Percentiles rank a stretch among this genome's conserved stretches.
Conservation (phyloP, 257 asterid genomes). For the Solanum tarapatanum region DNA sequence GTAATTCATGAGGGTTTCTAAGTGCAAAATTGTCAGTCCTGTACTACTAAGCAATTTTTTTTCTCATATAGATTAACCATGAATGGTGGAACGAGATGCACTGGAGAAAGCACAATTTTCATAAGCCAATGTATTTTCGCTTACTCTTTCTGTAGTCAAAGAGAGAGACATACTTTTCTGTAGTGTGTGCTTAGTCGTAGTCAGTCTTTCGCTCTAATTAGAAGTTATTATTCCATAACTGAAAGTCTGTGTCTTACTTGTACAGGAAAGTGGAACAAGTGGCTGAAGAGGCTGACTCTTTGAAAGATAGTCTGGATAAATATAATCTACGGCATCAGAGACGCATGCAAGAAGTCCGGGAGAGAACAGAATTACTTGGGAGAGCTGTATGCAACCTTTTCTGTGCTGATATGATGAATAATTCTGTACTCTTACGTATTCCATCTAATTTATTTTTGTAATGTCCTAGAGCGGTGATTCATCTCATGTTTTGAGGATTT, state of each 20-base stretch:
- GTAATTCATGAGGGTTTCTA: background rate
- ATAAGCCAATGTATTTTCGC: background rate
- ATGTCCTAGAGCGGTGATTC: background rate
- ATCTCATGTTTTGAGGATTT: background rate
- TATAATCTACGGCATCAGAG: background rate
- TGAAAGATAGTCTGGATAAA: background rate
- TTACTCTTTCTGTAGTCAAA: background rate
- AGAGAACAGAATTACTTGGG: background rate
- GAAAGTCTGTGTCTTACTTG: background rate
- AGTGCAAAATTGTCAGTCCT: background rate
- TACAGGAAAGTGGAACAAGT: background rate
- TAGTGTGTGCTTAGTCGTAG: background rate
- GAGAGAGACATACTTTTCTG: background rate
- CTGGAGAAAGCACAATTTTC: background rate
- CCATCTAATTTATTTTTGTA: background rate
- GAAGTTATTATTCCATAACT: background rate
- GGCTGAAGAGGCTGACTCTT: background rate
- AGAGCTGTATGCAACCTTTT: background rate
- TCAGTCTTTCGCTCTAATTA: background rate
- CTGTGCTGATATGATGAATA: background rate
- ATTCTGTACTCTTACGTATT: background rate
- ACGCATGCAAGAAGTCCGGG: background rate
- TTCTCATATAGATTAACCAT: background rate
- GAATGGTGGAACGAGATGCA: background rate
- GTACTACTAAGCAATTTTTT: background rate